Conservation (phyloP, 306 rosid species). For the Erythrophleum fordii region DNA sequence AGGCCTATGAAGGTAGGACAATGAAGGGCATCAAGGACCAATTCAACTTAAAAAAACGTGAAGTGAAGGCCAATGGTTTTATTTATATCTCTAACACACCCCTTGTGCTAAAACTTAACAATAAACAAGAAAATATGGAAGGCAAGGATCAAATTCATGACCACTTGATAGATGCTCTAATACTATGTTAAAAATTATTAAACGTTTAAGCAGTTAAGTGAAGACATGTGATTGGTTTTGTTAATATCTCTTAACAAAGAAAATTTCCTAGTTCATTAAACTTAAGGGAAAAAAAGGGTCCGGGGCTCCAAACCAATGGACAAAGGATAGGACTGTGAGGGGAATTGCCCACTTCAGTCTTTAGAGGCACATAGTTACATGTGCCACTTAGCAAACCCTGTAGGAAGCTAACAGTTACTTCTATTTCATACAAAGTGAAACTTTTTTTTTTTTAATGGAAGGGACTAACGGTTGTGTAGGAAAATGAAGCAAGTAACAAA, state of each 20-base stretch:
- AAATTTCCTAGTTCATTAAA: neutral
- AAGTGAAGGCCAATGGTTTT: neutral
- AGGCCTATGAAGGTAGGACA: neutral
- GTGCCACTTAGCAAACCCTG: neutral
- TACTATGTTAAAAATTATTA: neutral
- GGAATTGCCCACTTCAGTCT: neutral
- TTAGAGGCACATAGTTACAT: neutral
- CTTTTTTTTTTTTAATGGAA: neutral
- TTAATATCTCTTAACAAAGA: neutral
- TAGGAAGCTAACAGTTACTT: conserved; percentile 4
- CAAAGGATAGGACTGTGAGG: conserved; percentile 1
- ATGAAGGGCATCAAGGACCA: neutral
- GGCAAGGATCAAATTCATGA: neutral
- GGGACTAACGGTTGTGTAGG: neutral
- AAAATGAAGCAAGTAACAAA: conserved; percentile 11
- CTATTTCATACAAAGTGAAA: neutral
- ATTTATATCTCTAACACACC: neutral
- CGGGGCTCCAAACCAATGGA: conserved; percentile 3
- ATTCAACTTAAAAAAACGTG: neutral
- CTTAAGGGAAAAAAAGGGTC: neutral
- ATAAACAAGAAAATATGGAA: neutral
- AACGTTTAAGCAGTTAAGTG: neutral
- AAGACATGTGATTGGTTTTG: neutral
- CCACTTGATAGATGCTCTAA: neutral
- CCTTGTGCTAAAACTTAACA: neutral